phyloP scores from a whole-genome alignment of 805 yeast species.

The Wickerhamiella kazuoi region DNA sequence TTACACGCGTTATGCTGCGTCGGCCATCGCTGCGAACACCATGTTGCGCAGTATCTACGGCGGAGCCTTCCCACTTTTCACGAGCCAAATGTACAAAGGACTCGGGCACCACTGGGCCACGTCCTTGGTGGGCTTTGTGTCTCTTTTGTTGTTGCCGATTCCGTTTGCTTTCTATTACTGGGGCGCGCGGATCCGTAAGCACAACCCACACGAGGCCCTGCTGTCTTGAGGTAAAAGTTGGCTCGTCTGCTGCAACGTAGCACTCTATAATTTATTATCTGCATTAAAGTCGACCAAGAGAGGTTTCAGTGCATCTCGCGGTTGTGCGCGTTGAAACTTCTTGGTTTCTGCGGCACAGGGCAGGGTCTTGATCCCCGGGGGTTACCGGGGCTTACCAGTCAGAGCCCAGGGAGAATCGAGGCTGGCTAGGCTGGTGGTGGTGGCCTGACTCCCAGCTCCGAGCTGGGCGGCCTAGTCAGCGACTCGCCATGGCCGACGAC shows the following conservation, averaged over 20 bases:
- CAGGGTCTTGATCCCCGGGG: no score
- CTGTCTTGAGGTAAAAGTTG: not conserved
- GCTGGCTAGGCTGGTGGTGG: no score
- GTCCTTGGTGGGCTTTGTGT: conserved; percentile 30
- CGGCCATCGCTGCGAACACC: conserved; percentile 49
- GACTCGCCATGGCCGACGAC: not conserved
- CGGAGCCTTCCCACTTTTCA: conserved; percentile 48
- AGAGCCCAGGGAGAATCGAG: no score
- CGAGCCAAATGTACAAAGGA: conserved; percentile 36
- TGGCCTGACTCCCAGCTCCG: no score
- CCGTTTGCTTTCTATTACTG: conserved; percentile 35
- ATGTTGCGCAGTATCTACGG: conserved; percentile 39
- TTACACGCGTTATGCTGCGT: conserved; percentile 40
- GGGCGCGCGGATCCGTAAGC: conserved; percentile 22
- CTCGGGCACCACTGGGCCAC: conserved; percentile 39
- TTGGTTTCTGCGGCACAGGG: no score
- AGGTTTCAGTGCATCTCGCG: no score
- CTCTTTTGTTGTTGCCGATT: conserved; percentile 28
- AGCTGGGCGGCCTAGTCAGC: no score
- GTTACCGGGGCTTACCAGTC: no score
- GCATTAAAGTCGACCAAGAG: no score
- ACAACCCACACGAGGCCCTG: conserved; percentile 10
- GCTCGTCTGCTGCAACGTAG: no score
- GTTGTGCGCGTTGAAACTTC: no score
- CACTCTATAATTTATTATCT: no score